These are phyloP conservation scores for Pseudogymnoascus sp. DNA, from an alignment of 2,329 filamentous ascomycete genomes.

Conservation along the genomic window DNA sequence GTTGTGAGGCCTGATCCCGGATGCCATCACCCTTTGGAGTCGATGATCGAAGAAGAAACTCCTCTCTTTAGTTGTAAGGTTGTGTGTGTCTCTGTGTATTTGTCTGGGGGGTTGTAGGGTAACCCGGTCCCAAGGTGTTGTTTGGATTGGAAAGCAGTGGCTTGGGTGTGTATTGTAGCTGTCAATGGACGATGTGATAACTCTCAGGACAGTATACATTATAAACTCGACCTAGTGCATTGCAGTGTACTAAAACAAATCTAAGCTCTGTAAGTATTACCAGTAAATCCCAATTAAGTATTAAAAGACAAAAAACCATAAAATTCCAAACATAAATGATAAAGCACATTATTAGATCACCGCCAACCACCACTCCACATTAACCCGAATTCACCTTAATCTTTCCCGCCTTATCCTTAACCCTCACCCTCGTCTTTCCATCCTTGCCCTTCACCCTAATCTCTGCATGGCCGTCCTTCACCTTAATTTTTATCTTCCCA, in stretches of 20 bases:
- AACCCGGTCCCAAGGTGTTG: neutral
- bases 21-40: neutral
- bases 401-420: neutral
- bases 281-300: neutral
- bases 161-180: neutral
- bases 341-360: too few species aligned
- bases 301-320: neutral
- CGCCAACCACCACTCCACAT: neutral
- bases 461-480: neutral
- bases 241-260: neutral
- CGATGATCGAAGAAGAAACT: neutral
- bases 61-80: neutral
- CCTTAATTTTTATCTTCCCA: neutral
- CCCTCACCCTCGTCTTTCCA: neutral
- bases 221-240: neutral
- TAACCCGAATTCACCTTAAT: neutral
- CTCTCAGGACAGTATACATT: neutral
- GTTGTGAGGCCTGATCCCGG: neutral
- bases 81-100: neutral
- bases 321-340: neutral
- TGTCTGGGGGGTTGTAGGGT: neutral
- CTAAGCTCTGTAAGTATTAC: neutral
- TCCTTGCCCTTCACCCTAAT: neutral
- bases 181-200: neutral
- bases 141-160: neutral